A percentile compares a stretch with the other conserved stretches of the same genome.
Conservation (phyloP, 768 basidiomycete genomes). For the Lactarius hengduanensis region DNA sequence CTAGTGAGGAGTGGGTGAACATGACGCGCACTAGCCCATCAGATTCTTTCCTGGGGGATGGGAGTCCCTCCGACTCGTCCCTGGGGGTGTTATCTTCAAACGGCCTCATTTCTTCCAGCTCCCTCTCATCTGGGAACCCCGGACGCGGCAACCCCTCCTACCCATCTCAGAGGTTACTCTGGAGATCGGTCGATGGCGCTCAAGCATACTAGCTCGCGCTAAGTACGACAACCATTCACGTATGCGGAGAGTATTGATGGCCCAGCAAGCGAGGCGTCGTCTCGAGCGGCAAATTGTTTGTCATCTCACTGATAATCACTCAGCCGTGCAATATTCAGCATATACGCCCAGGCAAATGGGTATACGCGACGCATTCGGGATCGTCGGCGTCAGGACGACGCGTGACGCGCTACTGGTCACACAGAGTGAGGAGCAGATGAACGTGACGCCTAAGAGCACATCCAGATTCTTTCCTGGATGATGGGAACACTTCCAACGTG, state of each 20-base stretch:
- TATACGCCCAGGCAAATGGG: not conserved
- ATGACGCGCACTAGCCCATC: conserved; percentile 14
- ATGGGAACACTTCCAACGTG: too few relatives aligned
- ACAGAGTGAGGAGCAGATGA: too few relatives aligned
- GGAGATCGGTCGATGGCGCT: conserved; percentile 20
- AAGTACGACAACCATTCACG: not conserved
- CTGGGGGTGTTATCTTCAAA: too few relatives aligned
- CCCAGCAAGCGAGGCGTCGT: not conserved
- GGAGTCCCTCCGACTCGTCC: too few relatives aligned
- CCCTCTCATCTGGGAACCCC: not conserved
- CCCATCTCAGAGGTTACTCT: not conserved
- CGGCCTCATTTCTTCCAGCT: not conserved
- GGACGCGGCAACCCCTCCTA: too few relatives aligned
- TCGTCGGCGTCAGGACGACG: too few relatives aligned
- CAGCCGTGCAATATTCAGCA: not conserved
- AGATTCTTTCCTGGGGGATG: too few relatives aligned
- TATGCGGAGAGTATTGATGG: conserved; percentile 4
- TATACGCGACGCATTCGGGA: too few relatives aligned
- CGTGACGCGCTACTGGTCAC: too few relatives aligned
- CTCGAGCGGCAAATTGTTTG: conserved; percentile 10
- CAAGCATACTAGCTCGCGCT: not conserved
- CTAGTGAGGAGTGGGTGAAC: conserved; percentile 53
- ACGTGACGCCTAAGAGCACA: too few relatives aligned
- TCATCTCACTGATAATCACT: conserved; percentile 7
- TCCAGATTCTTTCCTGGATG: too few relatives aligned